Conservation (phyloP, 306 rosid genomes). For the Casuarina glauca region DNA sequence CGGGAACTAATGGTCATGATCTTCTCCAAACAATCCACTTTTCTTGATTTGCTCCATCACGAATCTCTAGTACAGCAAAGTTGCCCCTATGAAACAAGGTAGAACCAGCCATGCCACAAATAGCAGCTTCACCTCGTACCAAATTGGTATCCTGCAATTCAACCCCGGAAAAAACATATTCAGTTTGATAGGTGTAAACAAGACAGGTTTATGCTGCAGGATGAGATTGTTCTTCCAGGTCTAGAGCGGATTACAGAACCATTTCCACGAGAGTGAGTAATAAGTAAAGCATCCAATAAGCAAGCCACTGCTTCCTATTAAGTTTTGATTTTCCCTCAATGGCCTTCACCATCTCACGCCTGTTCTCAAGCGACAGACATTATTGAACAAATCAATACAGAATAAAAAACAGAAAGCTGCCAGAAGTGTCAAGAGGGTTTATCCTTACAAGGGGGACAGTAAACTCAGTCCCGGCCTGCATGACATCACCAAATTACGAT, state of each 20-base stretch:
- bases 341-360: conserved; percentile 86
- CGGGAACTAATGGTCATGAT: neutral
- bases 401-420: neutral
- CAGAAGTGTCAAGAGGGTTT: neutral
- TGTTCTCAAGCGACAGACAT: neutral
- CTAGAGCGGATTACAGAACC: conserved; percentile 57
- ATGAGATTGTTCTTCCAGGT: conserved; percentile 38
- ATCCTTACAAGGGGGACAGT: conserved; percentile 82
- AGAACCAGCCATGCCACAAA: conserved; percentile 83
- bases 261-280: conserved; percentile 82
- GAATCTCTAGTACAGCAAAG: conserved; percentile 70
- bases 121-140: conserved; percentile 67
- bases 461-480: conserved; percentile 67
- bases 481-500: neutral
- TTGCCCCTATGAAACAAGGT: conserved; percentile 88
- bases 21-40: conserved; percentile 18
- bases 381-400: neutral
- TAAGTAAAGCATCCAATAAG: conserved; percentile 90
- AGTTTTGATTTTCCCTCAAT: conserved; percentile 67
- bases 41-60: conserved; percentile 58
- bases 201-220: too few species aligned
- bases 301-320: conserved; percentile 89
- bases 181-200: too few species aligned
- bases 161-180: neutral
- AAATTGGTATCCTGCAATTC: conserved; percentile 67